These are phyloP conservation scores for Coniochaeta sp. DNA, from an alignment of 2,329 filamentous ascomycete genomes.

Conservation along the genomic window DNA sequence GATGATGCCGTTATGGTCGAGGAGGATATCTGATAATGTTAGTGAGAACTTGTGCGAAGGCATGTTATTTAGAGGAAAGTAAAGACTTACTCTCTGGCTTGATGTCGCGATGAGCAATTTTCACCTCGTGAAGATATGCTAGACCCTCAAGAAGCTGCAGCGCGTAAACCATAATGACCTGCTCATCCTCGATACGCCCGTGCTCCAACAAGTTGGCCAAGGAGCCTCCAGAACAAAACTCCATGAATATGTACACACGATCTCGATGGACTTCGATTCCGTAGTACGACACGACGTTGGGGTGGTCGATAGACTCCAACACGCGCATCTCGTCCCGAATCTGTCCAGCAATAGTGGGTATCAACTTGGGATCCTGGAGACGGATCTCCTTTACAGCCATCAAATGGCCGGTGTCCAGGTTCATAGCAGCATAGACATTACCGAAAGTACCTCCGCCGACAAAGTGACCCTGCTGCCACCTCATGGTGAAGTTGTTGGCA, in stretches of 20 bases:
- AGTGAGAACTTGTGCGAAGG: background rate
- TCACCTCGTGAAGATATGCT: slow-evolving; percentile 83
- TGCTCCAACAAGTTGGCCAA: slow-evolving; percentile 86
- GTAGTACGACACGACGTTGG: slow-evolving; percentile 95
- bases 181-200: slow-evolving; percentile 94
- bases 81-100: slow-evolving; percentile 82
- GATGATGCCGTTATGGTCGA: slow-evolving; percentile 96
- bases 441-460: slow-evolving; percentile 96
- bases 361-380: slow-evolving; percentile 90
- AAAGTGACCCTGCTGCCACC: slow-evolving; percentile 98
- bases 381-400: slow-evolving; percentile 99
- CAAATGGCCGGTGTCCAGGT: slow-evolving; percentile 87
- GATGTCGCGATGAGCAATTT: slow-evolving; percentile 93
- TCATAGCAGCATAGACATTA: slow-evolving; percentile 95
- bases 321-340: slow-evolving; percentile 98
- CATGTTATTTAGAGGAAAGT: background rate
- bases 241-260: slow-evolving; percentile 99
- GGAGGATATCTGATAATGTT: slow-evolving; percentile 64
- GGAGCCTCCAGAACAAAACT: slow-evolving; percentile 94
- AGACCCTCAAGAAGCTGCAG: slow-evolving; percentile 90
- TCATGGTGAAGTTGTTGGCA: slow-evolving; percentile 87
- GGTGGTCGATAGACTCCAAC: slow-evolving; percentile 89
- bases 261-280: slow-evolving; percentile 97
- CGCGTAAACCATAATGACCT: slow-evolving; percentile 93
- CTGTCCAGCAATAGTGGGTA: slow-evolving; percentile 86